These are phyloP conservation scores for Moricandia moricandioides DNA, from an alignment of 345 rosid genomes.

Conservation along the genomic window DNA sequence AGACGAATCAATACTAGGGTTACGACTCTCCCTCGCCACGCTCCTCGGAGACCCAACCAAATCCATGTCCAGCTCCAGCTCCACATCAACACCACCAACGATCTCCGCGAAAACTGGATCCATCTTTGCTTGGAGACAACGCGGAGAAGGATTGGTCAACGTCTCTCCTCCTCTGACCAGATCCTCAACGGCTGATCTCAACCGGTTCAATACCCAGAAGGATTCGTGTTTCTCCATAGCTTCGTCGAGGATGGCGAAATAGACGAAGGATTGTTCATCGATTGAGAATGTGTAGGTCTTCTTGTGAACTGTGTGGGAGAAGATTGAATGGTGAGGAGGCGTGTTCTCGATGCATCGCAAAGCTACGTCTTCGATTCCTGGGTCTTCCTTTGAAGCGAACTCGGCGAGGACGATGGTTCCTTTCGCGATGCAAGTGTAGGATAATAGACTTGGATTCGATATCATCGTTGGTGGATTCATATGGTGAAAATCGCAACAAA, in stretches of 20 bases:
- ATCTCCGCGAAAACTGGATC: slow-evolving; percentile 52
- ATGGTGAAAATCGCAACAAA: slow-evolving; percentile 2
- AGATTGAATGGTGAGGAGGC: slow-evolving; percentile 68
- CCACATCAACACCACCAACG: slow-evolving; percentile 45
- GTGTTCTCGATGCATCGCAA: slow-evolving; percentile 57
- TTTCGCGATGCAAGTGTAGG: slow-evolving; percentile 69
- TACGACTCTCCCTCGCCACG: slow-evolving; percentile 37
- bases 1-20: slow-evolving; percentile 47
- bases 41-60: slow-evolving; percentile 39
- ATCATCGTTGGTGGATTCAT: slow-evolving; percentile 40
- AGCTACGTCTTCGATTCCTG: slow-evolving; percentile 56
- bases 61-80: slow-evolving; percentile 48
- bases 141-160: slow-evolving; percentile 33
- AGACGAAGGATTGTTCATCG: slow-evolving; percentile 55
- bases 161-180: slow-evolving; percentile 35
- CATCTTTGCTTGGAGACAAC: slow-evolving; percentile 56
- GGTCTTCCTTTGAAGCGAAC: slow-evolving; percentile 49
- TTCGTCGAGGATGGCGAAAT: slow-evolving; percentile 54
- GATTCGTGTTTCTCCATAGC: slow-evolving; percentile 47
- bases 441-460: slow-evolving; percentile 53
- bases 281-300: slow-evolving; percentile 63
- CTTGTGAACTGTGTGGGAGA: slow-evolving; percentile 59
- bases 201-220: slow-evolving; percentile 52
- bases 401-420: slow-evolving; percentile 62
- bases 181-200: slow-evolving; percentile 50